Base-by-base conservation (phyloP, 345 rosid genomes). In the Euphorbia tirucalli region DNA sequence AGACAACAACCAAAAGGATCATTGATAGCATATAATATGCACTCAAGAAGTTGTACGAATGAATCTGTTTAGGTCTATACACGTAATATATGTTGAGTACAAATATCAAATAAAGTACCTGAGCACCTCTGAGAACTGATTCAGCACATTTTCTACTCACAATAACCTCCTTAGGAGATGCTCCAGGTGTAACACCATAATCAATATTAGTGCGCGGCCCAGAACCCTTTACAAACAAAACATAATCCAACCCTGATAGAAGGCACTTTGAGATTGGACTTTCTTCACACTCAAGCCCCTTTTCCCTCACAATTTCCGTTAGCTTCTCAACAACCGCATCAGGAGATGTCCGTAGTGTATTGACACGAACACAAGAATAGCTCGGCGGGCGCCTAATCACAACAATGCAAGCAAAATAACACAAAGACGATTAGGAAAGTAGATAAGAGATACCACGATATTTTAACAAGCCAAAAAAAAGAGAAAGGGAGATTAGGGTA, bases 41-140 rank as follows among this genome's bases (percentile, higher is more conserved):
- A 41, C 31, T 64, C 25, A 46, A 14, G 56, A 9, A 65, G 9
- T 62, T 62, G 30, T 14, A n/a, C 21, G 15, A 6, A 50, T 19
- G n/a, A 4, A 15, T 50, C 2, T 50, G 56, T 50, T 1, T 50
- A n/a, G 18, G 25, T 19, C 58, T 54, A 5, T 61, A 11, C 18
- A 13, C 44, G 25, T 7, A 1, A 9, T 58, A 5, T 25, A 56
- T 6, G 11, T 11, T n/a, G 28, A n/a, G 21, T 63, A 13, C 1
- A 65, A 39, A 27, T 21, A 39, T 7, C 19, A 18, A 55, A 3
- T 10, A 54, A 57, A 48, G 66, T 70, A 93, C 99, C 97, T 92
- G 97, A 73, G 99, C 99, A 77, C 99, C 99, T 59, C 98, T 89
- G 48, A 95, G 96, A 86, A 95, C 98, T 50, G 99, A 93, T 81